Evolutionary conservation across 163 green algal species (phyloP).

Genomic region (Volvox carteri): DNA sequence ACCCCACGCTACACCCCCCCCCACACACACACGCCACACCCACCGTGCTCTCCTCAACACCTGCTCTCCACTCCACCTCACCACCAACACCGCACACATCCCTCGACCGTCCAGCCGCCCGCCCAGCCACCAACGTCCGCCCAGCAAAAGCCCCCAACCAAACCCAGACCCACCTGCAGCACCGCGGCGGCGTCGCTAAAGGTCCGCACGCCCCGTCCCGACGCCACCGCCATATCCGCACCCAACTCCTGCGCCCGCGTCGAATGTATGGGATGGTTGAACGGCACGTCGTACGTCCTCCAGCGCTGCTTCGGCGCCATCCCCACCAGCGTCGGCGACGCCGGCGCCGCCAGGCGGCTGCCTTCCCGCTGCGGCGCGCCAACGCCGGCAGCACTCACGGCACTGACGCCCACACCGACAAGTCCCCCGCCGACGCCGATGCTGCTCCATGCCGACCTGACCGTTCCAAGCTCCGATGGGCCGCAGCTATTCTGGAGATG

Average conservation of each 20-base stretch:
- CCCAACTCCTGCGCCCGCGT: constrained; percentile 11
- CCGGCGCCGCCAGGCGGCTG: neutral
- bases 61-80: no score
- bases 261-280: constrained; percentile 38
- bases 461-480: neutral
- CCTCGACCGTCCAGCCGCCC: no score
- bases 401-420: no score
- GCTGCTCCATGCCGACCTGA: neutral
- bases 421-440: neutral
- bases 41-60: no score
- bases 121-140: no score
- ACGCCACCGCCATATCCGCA: neutral
- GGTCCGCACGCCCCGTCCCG: neutral
- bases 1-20: no score
- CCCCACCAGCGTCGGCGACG: neutral
- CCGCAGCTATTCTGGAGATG: neutral
- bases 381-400: no score
- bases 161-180: constrained; percentile 15
- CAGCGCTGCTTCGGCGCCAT: neutral
- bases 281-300: constrained; percentile 50
- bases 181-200: constrained; percentile 40
- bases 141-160: no score
- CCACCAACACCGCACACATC: no score
- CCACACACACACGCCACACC: no score
- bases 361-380: neutral